Evolutionary conservation across 2,329 filamentous ascomycete species (phyloP), one percentile per base, ranked within the genome.

Genomic region (Parastagonospora avenae): DNA sequence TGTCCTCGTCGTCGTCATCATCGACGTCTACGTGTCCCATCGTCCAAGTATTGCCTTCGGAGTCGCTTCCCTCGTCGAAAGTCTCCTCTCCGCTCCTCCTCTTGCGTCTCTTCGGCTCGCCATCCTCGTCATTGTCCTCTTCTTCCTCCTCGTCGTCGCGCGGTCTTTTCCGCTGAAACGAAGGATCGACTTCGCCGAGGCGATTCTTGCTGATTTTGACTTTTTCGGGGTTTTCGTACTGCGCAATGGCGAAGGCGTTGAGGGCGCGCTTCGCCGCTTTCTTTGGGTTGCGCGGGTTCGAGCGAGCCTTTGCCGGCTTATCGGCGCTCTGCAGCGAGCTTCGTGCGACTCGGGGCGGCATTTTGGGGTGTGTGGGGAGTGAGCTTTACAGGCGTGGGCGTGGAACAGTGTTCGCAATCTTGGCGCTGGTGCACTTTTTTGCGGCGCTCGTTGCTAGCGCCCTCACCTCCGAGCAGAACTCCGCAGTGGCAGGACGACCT

Each of bases 1-100:
- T 77, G 55, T 88, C 85, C 47, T 83, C 85, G 63, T 90, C 87
- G 55, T 88, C 82, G 46, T 88, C 85, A 38, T 82, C 84, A n/a
- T 48, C 46, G 14, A 42, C 39, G 42, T 82, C 83, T 16, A 87
- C 85, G 41, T 85, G 78, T 24, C 92, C 92, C 43, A 96, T 79
- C 42, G 82, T 87, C 91, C 91, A 96, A 66, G 90, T 86, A 64
- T 95, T 90, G 16, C 91, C 92, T 54, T 92, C 90, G 54, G 88
- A 91, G 67, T 96, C 92, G 61, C 88, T 92, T 8, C 90, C 90
- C 57, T 87, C 85, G 50, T 87, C 85, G n/a, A 61, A 62, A 48
- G 92, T 89, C 12, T 82, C 81, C 27, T 78, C 72, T 32, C 52
- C 64, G 19, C 57, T 58, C 27, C 56, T 54, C 38, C 52, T 51